Evolutionary conservation across 139 green algal genomes (phyloP), one percentile per base, ranked within the genome.

Genomic region (Tetratostichococcus sp.): DNA sequence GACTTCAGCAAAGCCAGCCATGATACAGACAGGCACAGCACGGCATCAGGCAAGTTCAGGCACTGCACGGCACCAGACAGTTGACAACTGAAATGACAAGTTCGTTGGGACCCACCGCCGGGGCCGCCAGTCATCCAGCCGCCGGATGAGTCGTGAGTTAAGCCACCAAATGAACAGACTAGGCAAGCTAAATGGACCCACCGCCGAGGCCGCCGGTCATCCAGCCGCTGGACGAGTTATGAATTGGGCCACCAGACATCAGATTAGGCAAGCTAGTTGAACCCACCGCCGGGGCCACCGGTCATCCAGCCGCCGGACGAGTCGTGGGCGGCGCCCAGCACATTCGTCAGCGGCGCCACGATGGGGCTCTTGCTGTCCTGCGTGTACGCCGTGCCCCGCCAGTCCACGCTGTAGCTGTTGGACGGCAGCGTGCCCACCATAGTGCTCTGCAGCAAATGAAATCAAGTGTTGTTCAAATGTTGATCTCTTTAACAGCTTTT

Each of bases 281-380:
- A 23, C 62, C 43, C 65, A 85, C 79, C 76, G 28, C 69, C 75
- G 26, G 67, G 30, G 72, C 82, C 83, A 31, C 83, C 86, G 35
- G 35, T 73, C 25, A 86, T 65, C 72, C 69, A 92, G 58, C 83
- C 88, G n/a, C 79, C 80, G 4, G 71, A 86, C 30, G 87, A 77
- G 65, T 86, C 68, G 14, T 32, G 6, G 30, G 77, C 50, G 19
- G 19, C 50, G 50, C 50, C 50, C 50, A n/a, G 50, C 50, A 26
- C 19, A 8, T 8, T 17, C 19, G 50, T 62, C 14, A 62, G 50
- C 50, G 50, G 50, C 50, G 50, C 50, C 17, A 62, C 50, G 50
- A 62, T 62, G 50, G 50, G 50, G 14, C 14, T n/a, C 17, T 26
- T 25, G 17, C 11, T 17, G 50, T 62, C 50, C 50, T 62, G 50